A percentile compares a stretch with the other conserved stretches of the same genome.
These are phyloP conservation scores for Terfezia claveryi DNA, from an alignment of 495 filamentous ascomycete species.

Conservation along the genomic window DNA sequence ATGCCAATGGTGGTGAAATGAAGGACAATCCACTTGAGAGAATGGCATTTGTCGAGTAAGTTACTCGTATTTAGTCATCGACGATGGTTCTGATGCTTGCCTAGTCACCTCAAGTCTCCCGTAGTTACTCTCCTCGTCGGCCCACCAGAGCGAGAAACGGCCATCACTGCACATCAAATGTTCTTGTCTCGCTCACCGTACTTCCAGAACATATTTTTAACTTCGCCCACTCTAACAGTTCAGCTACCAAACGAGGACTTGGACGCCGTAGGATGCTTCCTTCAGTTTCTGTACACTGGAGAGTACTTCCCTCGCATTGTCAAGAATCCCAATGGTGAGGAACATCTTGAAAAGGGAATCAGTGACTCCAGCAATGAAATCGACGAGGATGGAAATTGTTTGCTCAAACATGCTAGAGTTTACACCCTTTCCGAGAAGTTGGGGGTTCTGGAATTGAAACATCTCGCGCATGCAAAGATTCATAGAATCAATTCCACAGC, in stretches of 20 bases:
- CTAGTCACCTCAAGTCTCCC: constrained; percentile 50
- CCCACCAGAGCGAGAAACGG: constrained; percentile 31
- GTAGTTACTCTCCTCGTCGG: constrained; percentile 62
- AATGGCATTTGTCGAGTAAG: neutral
- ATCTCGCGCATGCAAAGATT: constrained; percentile 66
- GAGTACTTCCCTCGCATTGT: constrained; percentile 64
- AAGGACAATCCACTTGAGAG: neutral
- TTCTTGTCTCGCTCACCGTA: constrained; percentile 52
- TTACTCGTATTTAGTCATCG: neutral
- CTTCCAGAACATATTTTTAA: constrained; percentile 38
- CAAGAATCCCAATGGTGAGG: constrained; percentile 21
- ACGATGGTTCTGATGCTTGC: neutral
- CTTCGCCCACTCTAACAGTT: constrained; percentile 36
- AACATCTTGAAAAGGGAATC: constrained; percentile 21
- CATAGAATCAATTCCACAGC: constrained; percentile 68
- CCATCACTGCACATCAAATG: constrained; percentile 57
- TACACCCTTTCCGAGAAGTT: constrained; percentile 78
- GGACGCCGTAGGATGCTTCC: constrained; percentile 64
- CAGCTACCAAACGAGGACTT: constrained; percentile 47
- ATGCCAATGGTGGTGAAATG: neutral
- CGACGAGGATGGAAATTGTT: constrained; percentile 50
- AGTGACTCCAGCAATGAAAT: constrained; percentile 30
- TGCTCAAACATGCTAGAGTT: constrained; percentile 67
- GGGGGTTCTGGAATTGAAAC: constrained; percentile 46
- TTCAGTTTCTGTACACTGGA: constrained; percentile 80